A percentile compares a stretch with the other conserved stretches of the same genome.
These are phyloP conservation scores for Mangifera indica DNA, from an alignment of 345 rosid genomes.

Conservation along the genomic window DNA sequence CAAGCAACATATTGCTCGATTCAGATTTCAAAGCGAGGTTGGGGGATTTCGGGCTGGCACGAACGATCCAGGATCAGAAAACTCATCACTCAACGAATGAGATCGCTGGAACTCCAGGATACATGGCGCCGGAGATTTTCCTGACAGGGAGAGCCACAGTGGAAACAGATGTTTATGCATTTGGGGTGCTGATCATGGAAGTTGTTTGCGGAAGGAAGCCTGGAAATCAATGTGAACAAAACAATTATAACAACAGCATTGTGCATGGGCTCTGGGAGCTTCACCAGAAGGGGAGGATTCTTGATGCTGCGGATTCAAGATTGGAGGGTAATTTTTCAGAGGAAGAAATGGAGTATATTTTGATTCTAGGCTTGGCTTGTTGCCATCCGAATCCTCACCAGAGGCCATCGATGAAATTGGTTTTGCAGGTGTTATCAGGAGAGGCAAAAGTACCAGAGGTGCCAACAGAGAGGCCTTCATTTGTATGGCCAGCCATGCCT, in stretches of 20 bases:
- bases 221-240: constrained; percentile 26
- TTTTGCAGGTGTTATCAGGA: constrained; percentile 61
- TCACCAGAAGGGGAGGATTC: constrained; percentile 41
- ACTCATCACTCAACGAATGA: constrained; percentile 72
- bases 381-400: constrained; percentile 76
- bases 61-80: constrained; percentile 52
- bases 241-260: constrained; percentile 48
- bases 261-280: constrained; percentile 72
- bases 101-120: constrained; percentile 66
- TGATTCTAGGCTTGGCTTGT: constrained; percentile 66
- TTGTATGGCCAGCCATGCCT: constrained; percentile 73
- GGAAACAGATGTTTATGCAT: constrained; percentile 69
- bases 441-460: constrained; percentile 51
- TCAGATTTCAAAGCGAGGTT: constrained; percentile 51
- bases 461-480: constrained; percentile 66
- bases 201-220: constrained; percentile 63
- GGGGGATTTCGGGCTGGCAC: constrained; percentile 74
- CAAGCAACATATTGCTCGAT: constrained; percentile 80
- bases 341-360: constrained; percentile 44
- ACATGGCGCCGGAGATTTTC: constrained; percentile 82
- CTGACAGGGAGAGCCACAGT: constrained; percentile 57
- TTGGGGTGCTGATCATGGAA: constrained; percentile 63
- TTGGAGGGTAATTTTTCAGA: constrained; percentile 34
- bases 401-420: constrained; percentile 65
- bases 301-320: constrained; percentile 51